Base-by-base conservation (phyloP, 2,329 filamentous ascomycete genomes). In the Aspergillus candidus region DNA sequence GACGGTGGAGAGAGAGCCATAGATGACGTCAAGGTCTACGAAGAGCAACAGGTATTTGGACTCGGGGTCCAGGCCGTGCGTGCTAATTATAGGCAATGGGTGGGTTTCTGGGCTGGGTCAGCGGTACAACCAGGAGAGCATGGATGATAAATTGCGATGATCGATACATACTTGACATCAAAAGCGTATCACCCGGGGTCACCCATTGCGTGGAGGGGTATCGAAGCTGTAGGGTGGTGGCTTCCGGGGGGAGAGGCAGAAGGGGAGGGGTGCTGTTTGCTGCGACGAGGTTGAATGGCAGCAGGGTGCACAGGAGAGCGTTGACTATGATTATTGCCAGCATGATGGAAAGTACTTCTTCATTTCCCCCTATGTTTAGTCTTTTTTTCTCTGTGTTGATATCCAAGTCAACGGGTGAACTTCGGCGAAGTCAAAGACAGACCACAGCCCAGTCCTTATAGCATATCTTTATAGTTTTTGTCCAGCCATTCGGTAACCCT, bases 1-100 rank as follows among this genome's bases (percentile, higher is more conserved):
- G 1, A 56, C 47, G 4, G 54, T 57, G 7, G 42, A 48, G 6
- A n/a, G 32, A 0, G 43, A 43, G 11, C 35, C 48, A 11, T 55
- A 35, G 15, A 57, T 14, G 2, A 51, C 59, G 35, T 61, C 58
- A 1, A 55, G 44, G 32, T 61, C 59, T 30, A 60, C 41, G 29
- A 57, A 51, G n/a, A 61, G 31, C 4, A 58, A n/a, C 1, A 56
- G 41, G 15, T 60, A 61, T 4, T 41, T 48, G 11, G 27, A 10
- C 3, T 45, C 31, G 27, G 38, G 46, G 12, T 40, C 4, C 0
- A 59, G 47, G 5, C 39, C 44, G 1, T 11, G 4, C 3, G 40
- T 45, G 33, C 54, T 51, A 11, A 61, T 56, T 15, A 50, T 48
- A 0, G 56, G 59, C 2, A 50, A 13, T 3, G 32, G 15, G 5